Evolutionary conservation across 768 basidiomycete genomes (phyloP).

Genomic region (Gloeopeniophorella convolvens): DNA sequence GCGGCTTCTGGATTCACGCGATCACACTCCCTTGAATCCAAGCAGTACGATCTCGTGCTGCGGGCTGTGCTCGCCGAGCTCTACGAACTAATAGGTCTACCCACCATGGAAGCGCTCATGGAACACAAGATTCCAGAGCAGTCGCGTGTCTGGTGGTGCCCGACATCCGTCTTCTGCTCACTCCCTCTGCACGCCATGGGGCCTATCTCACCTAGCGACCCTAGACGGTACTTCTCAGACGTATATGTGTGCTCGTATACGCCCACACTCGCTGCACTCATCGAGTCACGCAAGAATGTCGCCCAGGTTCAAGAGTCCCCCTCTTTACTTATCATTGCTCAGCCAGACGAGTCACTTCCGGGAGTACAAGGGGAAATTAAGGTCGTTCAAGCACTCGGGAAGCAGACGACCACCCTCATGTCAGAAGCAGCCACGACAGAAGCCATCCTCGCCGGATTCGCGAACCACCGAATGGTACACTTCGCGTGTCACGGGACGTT

Average conservation of each 20-base stretch:
- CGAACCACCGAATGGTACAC: neutral
- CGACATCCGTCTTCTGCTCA: constrained; percentile 12
- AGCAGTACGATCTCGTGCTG: neutral
- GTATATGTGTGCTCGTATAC: constrained; percentile 2
- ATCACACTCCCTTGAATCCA: neutral
- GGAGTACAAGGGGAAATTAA: neutral
- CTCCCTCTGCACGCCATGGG: constrained; percentile 19
- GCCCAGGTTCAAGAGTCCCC: neutral
- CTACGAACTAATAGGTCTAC: constrained; percentile 7
- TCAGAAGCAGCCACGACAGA: neutral
- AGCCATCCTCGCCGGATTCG: neutral
- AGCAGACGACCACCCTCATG: neutral
- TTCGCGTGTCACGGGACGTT: constrained; percentile 8
- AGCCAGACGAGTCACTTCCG: neutral
- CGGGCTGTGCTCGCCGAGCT: constrained; percentile 4
- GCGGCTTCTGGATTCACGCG: neutral
- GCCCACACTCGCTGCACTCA: neutral
- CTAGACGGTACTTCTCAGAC: constrained; percentile 7
- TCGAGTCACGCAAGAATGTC: neutral
- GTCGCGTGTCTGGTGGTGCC: constrained; percentile 18
- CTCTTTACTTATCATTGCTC: neutral
- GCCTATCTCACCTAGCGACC: no score
- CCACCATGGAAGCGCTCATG: neutral
- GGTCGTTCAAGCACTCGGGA: neutral
- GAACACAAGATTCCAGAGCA: constrained; percentile 4